Base-by-base conservation (phyloP, 2,329 filamentous ascomycete genomes). In the Dactylella cylindrospora region DNA sequence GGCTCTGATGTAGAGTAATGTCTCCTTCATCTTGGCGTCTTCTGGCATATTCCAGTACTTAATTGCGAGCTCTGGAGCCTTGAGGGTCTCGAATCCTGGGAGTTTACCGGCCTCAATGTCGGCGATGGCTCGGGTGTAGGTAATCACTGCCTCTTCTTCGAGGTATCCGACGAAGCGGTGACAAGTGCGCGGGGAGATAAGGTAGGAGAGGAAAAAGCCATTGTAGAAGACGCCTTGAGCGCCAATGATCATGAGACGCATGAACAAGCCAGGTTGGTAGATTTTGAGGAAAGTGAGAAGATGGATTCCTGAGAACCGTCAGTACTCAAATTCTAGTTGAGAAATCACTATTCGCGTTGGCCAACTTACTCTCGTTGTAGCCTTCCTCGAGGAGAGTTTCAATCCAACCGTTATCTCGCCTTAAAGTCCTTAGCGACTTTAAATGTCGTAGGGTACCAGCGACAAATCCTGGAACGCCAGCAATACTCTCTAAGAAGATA, bases 171-270 rank as follows among this genome's bases (percentile, higher is more conserved):
- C 90, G 73, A 98, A 97, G 36, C 93, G 85, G 73, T 98, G 93
- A 70, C 88, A 91, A 65, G 88, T 91, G 64, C 84, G 83, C 5
- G 93, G 91, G 1, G 85, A 89, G 61, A 95, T 70, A 26, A 98
- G 83, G 74, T 97, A 97, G 39, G 85, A 80, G 65, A 95, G 61
- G 78, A 98, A 97, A 72, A 97, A 82, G 66, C 83, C 81, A 75
- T 98, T 98, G 80, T 95, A 96, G 78, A 95, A 97, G 68, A 97
- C 88, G 31, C 91, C 93, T 73, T 97, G 91, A 0, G 91, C 90
- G 8, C 84, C 89, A 31, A 97, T 80, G 51, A 97, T 89, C 83
- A 95, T 88, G 53, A 89, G 73, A 65, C 88, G 85, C 90, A 96
- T 95, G 77, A 95, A 93, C 77, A 80, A 83, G 10, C 88, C 88